Evolutionary conservation across 2,329 filamentous ascomycete species (phyloP).

Genomic region (Cercospora berteroae): DNA sequence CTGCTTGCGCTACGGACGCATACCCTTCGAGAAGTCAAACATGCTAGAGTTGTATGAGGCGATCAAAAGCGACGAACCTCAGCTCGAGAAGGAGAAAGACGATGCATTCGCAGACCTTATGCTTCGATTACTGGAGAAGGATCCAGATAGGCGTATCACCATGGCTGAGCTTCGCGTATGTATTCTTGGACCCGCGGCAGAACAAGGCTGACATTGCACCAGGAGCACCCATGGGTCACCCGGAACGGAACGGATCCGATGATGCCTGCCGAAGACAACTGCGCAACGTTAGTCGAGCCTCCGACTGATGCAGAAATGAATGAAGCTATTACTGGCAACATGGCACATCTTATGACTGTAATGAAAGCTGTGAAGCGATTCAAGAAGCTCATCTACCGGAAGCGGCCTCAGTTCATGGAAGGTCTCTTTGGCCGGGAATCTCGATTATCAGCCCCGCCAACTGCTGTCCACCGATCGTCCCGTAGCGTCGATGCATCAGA

Average conservation of each 20-base stretch:
- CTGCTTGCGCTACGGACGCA: constrained; percentile 81
- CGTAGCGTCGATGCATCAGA: constrained; percentile 53
- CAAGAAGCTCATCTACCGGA: constrained; percentile 67
- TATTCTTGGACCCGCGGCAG: constrained; percentile 13
- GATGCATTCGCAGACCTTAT: constrained; percentile 74
- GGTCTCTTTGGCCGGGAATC: constrained; percentile 60
- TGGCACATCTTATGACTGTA: constrained; percentile 81
- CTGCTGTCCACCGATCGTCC: constrained; percentile 25
- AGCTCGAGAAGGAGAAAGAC: constrained; percentile 63
- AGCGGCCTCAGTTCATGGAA: constrained; percentile 55
- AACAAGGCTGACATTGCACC: constrained; percentile 25
- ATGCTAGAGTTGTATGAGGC: constrained; percentile 87
- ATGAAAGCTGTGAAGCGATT: constrained; percentile 91
- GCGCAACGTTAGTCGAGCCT: constrained; percentile 71
- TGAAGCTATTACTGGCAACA: constrained; percentile 84
- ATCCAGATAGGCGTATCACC: constrained; percentile 75
- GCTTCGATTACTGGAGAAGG: constrained; percentile 72
- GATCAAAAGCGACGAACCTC: constrained; percentile 69
- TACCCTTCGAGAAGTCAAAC: constrained; percentile 78
- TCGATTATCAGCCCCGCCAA: constrained; percentile 58
- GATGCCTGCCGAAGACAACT: constrained; percentile 81
- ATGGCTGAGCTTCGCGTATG: constrained; percentile 80
- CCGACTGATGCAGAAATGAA: constrained; percentile 90
- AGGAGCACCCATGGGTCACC: constrained; percentile 95
- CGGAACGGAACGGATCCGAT: constrained; percentile 73